Conservation (phyloP, 164 flowering plant species). For the Chimonanthus salicifolius region DNA sequence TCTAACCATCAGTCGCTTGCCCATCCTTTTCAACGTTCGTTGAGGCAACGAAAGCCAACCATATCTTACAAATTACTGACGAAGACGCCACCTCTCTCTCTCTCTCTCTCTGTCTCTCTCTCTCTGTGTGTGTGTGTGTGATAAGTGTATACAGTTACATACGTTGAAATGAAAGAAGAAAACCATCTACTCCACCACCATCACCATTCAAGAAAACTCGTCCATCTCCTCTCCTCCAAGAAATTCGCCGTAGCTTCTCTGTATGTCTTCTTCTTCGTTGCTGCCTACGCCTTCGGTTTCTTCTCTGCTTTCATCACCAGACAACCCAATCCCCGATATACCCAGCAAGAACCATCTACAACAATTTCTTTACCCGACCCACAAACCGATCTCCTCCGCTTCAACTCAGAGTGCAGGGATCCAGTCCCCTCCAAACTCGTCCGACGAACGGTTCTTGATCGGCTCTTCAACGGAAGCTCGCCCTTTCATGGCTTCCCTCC, state of each 20-base stretch:
- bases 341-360: not conserved
- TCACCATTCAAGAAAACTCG: not conserved
- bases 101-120: not conserved
- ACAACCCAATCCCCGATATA: not conserved
- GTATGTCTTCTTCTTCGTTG: slow-evolving; percentile 26
- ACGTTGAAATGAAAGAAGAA: slow-evolving; percentile 3
- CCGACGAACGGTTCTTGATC: slow-evolving; percentile 37
- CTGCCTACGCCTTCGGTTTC: slow-evolving; percentile 36
- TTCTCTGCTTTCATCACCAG: slow-evolving; percentile 18
- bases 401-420: slow-evolving; percentile 32
- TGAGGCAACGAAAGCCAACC: too few species aligned
- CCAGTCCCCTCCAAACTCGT: slow-evolving; percentile 34
- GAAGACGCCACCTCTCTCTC: not conserved
- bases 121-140: not conserved
- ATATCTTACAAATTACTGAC: not conserved
- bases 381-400: slow-evolving; percentile 32
- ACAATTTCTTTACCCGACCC: not conserved
- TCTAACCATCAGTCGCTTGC: too few species aligned
- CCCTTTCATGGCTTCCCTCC: slow-evolving; percentile 63
- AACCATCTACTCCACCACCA: not conserved
- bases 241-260: slow-evolving; percentile 11
- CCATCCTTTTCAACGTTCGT: too few species aligned
- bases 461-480: slow-evolving; percentile 48
- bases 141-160: not conserved
- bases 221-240: not conserved